Conservation (phyloP, 2,329 filamentous ascomycete genomes). For the Fusarium begoniae region DNA sequence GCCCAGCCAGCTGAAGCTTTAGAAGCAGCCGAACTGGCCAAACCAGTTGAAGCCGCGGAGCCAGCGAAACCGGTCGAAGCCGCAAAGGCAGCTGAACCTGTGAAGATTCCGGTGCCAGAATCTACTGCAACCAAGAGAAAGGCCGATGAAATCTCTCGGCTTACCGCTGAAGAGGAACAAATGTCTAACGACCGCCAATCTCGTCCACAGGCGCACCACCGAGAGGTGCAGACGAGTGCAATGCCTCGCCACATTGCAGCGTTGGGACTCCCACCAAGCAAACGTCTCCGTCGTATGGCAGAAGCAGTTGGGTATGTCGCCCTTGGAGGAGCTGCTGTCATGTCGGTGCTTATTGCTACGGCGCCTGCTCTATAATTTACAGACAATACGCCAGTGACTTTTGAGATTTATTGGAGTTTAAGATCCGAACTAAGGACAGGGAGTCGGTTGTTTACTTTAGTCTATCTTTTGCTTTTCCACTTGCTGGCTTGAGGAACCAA, state of each 20-base stretch:
- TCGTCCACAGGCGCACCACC: not conserved
- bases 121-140: constrained; percentile 32
- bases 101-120: not conserved
- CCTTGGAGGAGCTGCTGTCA: constrained; percentile 51
- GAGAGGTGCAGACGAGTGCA: not conserved
- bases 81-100: not conserved
- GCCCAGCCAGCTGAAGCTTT: not conserved
- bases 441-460: not conserved
- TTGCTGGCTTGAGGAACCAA: not conserved
- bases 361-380: constrained; percentile 43
- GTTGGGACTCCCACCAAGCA: constrained; percentile 32
- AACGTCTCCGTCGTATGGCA: constrained; percentile 48
- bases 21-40: not conserved
- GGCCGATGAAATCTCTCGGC: constrained; percentile 41
- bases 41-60: not conserved
- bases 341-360: constrained; percentile 52
- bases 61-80: not conserved
- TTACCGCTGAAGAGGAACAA: constrained; percentile 21
- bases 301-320: constrained; percentile 50
- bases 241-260: not conserved
- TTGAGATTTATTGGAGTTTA: constrained; percentile 32
- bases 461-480: not conserved
- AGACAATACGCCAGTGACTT: not conserved
- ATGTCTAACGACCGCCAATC: not conserved
- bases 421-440: constrained; percentile 9